Conservation (phyloP, 176 grass and related monocot species). For the Eleusine indica region DNA sequence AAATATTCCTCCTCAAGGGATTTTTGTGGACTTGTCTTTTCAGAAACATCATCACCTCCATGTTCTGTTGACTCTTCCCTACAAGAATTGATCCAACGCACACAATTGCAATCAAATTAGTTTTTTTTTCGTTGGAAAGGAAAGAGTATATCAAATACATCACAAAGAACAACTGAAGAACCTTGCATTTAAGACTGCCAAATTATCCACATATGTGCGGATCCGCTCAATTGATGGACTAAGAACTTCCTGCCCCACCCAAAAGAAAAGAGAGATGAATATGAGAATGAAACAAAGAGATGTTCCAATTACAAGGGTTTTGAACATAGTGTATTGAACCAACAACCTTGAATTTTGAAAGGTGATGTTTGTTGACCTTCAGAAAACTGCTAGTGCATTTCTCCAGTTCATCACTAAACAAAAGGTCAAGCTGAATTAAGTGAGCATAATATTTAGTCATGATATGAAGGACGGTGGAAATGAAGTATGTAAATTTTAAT, state of each 20-base stretch:
- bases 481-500: conserved; percentile 10
- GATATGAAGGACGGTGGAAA: conserved; percentile 6
- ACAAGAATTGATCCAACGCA: conserved; percentile 41
- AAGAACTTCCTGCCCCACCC: conserved; percentile 68
- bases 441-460: not conserved
- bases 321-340: conserved; percentile 25
- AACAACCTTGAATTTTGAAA: conserved; percentile 82
- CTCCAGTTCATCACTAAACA: conserved; percentile 81
- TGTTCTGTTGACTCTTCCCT: conserved; percentile 51
- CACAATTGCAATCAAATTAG: conserved; percentile 19
- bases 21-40: conserved; percentile 82
- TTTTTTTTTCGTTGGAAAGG: not conserved
- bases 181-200: conserved; percentile 71
- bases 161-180: conserved; percentile 37
- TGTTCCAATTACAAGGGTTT: conserved; percentile 12
- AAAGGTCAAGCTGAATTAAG: conserved; percentile 39
- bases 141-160: conserved; percentile 24
- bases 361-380: conserved; percentile 75
- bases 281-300: conserved; percentile 26
- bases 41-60: conserved; percentile 53
- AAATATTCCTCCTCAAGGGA: conserved; percentile 91
- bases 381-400: conserved; percentile 64
- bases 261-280: conserved; percentile 28
- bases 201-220: conserved; percentile 73
- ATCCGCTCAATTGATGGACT: conserved; percentile 78